phyloP scores from a whole-genome alignment of 352 stramenopile species.

The Peronospora belbahrii region DNA sequence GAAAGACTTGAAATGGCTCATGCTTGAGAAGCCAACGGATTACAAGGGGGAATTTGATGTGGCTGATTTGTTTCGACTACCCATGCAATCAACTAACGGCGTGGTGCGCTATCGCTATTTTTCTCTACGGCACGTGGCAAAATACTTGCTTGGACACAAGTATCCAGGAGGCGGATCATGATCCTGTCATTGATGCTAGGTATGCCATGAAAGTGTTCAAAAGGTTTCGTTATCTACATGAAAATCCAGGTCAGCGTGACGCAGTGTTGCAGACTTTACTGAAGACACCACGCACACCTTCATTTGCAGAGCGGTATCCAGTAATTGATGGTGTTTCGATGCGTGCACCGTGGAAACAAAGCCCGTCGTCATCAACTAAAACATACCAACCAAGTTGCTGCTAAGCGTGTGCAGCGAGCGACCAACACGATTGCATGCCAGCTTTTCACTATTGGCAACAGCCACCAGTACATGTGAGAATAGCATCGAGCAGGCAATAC shows the following conservation, averaged over 20 bases:
- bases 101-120: constrained; percentile 81
- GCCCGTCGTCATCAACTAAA: constrained; percentile 35
- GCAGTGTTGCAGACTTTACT: constrained; percentile 75
- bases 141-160: constrained; percentile 70
- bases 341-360: constrained; percentile 52
- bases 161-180: constrained; percentile 82
- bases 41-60: constrained; percentile 86
- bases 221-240: constrained; percentile 74
- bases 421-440: constrained; percentile 16
- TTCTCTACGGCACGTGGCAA: constrained; percentile 74
- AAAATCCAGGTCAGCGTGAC: constrained; percentile 63
- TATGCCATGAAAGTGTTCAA: constrained; percentile 89
- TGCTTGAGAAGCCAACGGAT: constrained; percentile 69
- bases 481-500: constrained; percentile 10
- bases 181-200: constrained; percentile 78
- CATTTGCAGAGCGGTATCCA: constrained; percentile 73
- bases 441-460: constrained; percentile 19
- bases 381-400: constrained; percentile 24
- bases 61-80: constrained; percentile 75
- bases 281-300: constrained; percentile 76
- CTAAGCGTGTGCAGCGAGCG: constrained; percentile 18
- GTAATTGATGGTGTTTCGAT: constrained; percentile 82
- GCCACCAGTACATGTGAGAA: constrained; percentile 27
- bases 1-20: constrained; percentile 89
- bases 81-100: constrained; percentile 63